A percentile compares a stretch with the other conserved stretches of the same genome.
These are phyloP conservation scores for Chaetomiaceae sp. DNA, from an alignment of 2,329 filamentous ascomycete species.

Conservation along the genomic window DNA sequence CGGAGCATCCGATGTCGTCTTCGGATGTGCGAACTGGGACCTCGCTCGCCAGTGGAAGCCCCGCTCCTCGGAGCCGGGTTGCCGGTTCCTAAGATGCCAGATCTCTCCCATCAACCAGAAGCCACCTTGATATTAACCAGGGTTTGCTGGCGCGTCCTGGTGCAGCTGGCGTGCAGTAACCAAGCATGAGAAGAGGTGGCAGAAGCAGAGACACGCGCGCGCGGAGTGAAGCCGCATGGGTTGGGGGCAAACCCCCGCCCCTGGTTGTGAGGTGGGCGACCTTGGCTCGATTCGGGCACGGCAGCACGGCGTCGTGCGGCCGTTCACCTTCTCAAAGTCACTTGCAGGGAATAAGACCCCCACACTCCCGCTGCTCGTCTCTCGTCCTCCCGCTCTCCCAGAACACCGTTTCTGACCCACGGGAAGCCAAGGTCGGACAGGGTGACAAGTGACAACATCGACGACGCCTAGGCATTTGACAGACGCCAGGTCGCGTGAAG, in stretches of 20 bases:
- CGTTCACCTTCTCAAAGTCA: constrained; percentile 16
- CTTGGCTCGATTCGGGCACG: constrained; percentile 18
- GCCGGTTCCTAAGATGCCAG: neutral
- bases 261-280: constrained; percentile 1
- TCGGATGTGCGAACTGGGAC: neutral
- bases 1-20: neutral
- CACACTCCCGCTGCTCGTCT: constrained; percentile 28
- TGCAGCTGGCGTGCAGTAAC: neutral
- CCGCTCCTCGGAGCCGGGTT: constrained; percentile 7
- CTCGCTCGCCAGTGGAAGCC: neutral
- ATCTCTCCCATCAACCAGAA: neutral
- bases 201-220: neutral
- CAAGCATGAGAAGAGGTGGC: neutral
- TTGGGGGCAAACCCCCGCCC: neutral
- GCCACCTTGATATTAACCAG: neutral
- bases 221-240: neutral
- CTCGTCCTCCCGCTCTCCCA: constrained; percentile 26
- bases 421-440: constrained; percentile 24
- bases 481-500: constrained; percentile 19
- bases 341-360: constrained; percentile 27
- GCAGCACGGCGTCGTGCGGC: constrained; percentile 17
- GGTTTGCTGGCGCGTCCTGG: neutral
- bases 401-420: constrained; percentile 20
- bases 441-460: constrained; percentile 12
- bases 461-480: constrained; percentile 12